phyloP scores from a whole-genome alignment of 805 yeast species.

The Candida schatavii region DNA sequence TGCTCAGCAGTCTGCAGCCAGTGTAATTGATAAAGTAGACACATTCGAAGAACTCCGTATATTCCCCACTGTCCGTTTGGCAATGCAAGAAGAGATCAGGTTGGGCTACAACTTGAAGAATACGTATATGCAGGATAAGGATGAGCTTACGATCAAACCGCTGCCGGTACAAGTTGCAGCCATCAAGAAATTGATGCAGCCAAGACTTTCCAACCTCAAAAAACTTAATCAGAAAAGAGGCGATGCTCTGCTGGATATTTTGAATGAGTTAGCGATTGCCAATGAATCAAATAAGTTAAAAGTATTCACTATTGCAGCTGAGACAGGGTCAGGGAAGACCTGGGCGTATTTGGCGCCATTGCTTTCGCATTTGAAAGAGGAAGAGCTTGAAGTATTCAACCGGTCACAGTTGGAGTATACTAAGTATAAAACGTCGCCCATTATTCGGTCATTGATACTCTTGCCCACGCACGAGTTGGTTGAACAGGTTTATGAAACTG shows the following conservation, averaged over 20 bases:
- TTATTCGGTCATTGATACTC: slow-evolving; percentile 68
- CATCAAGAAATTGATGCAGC: slow-evolving; percentile 51
- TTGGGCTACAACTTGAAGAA: slow-evolving; percentile 29
- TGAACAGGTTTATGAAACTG: slow-evolving; percentile 63
- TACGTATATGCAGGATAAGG: slow-evolving; percentile 30
- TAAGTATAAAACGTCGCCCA: slow-evolving; percentile 24
- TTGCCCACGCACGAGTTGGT: slow-evolving; percentile 90
- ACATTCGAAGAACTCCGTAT: slow-evolving; percentile 67
- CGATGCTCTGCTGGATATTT: slow-evolving; percentile 10
- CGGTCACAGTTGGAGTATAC: slow-evolving; percentile 16
- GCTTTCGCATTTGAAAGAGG: slow-evolving; percentile 62
- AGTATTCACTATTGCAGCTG: slow-evolving; percentile 84
- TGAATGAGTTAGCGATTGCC: slow-evolving; percentile 23
- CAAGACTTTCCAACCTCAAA: slow-evolving; percentile 29
- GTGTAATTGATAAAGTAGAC: slow-evolving; percentile 44
- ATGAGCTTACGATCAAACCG: slow-evolving; percentile 45
- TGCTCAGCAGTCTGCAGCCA: slow-evolving; percentile 31
- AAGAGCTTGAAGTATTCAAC: slow-evolving; percentile 35
- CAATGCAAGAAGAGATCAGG: slow-evolving; percentile 54
- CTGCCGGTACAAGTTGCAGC: slow-evolving; percentile 84
- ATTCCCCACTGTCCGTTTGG: slow-evolving; percentile 62
- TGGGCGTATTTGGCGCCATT: slow-evolving; percentile 85
- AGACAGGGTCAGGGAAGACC: slow-evolving; percentile 96
- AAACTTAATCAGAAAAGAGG: slow-evolving; percentile 17
- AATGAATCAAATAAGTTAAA: slow-evolving; percentile 40